Conservation (phyloP, 495 filamentous ascomycete genomes). For the Podospora bellae-mahoneyi region DNA sequence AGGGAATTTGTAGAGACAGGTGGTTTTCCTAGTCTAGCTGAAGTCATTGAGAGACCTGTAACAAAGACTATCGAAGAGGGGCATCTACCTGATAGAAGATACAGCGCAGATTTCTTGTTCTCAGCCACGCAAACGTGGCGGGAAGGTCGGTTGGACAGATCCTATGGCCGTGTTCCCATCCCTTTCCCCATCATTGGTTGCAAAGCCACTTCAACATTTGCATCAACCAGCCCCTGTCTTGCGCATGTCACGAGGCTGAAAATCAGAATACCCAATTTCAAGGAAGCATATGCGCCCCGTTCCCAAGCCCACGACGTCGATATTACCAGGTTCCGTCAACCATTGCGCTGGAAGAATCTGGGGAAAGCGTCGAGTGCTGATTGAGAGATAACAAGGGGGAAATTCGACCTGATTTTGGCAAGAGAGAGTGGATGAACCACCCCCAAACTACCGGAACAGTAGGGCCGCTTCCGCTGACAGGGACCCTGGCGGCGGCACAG, state of each 20-base stretch:
- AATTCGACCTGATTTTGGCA: slow-evolving; percentile 11
- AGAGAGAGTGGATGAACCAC: not conserved
- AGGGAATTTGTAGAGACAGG: not conserved
- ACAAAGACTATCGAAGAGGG: too few relatives aligned
- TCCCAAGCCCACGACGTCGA: slow-evolving; percentile 22
- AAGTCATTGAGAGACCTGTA: too few relatives aligned
- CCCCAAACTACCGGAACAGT: slow-evolving; percentile 14
- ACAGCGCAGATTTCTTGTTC: not conserved
- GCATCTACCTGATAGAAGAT: not conserved
- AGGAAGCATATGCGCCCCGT: not conserved
- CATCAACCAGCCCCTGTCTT: not conserved
- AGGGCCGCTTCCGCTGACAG: slow-evolving; percentile 20
- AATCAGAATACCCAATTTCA: slow-evolving; percentile 2
- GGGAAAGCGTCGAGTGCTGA: slow-evolving; percentile 5
- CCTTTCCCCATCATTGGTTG: not conserved
- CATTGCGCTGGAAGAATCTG: slow-evolving; percentile 18
- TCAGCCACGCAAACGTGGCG: not conserved
- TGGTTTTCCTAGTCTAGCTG: too few relatives aligned
- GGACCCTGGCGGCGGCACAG: slow-evolving; percentile 9
- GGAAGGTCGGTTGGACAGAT: not conserved
- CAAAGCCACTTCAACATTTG: not conserved
- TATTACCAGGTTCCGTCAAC: slow-evolving; percentile 13
- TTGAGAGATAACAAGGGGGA: slow-evolving; percentile 4
- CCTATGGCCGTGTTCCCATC: not conserved
- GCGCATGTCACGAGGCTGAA: slow-evolving; percentile 6